Percentiles rank a stretch among this genome's conserved stretches.
Evolutionary conservation across 2,329 filamentous ascomycete genomes (phyloP).

Genomic region (Aureobasidium musti): DNA sequence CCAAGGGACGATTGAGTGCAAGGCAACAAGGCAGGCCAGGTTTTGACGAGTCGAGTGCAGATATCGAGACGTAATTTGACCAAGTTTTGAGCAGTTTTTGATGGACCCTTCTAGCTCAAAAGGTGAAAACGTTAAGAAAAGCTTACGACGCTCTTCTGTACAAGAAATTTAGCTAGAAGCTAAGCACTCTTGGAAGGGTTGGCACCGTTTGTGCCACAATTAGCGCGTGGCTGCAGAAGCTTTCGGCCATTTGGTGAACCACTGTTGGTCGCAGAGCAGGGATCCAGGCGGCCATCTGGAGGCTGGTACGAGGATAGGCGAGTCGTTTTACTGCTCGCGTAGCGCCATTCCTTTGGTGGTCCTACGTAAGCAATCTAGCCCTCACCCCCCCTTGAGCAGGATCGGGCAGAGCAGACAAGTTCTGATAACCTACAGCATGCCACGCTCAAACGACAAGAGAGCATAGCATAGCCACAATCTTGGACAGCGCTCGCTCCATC

Average conservation of each 20-base stretch:
- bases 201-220: not conserved
- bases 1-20: not conserved
- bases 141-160: not conserved
- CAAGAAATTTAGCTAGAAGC: not conserved
- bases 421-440: not conserved
- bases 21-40: constrained; percentile 11
- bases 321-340: constrained; percentile 9
- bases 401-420: not conserved
- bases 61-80: not conserved
- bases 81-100: constrained; percentile 3
- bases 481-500: not conserved
- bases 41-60: not conserved
- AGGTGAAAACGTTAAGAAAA: not conserved
- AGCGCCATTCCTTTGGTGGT: not conserved
- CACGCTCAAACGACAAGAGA: constrained; percentile 3
- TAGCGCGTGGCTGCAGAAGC: constrained; percentile 7
- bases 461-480: not conserved
- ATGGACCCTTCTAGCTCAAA: not conserved
- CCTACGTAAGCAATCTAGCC: constrained; percentile 14
- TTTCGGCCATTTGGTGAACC: constrained; percentile 1
- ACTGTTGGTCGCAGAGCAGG: not conserved
- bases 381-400: not conserved
- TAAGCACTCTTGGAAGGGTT: not conserved
- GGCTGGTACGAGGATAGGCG: constrained; percentile 4
- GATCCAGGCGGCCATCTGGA: not conserved